phyloP scores from a whole-genome alignment of 345 rosid species.

The Eucalyptus caleyi region DNA sequence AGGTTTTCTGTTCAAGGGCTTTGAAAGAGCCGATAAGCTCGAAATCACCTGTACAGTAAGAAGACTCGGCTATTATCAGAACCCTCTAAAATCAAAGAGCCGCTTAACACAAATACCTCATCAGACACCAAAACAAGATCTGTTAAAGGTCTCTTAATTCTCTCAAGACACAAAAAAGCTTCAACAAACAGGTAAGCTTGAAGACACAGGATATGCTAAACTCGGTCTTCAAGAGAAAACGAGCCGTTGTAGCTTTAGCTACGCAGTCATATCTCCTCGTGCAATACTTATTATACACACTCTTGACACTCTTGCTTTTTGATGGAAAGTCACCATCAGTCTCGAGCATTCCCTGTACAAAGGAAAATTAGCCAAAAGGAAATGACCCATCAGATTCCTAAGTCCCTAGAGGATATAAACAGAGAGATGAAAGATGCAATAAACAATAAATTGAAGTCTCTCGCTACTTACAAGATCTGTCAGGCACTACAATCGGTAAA shows the following conservation, averaged over 20 bases:
- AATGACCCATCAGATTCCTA: too few relatives aligned
- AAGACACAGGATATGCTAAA: neutral
- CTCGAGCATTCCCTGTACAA: conserved; percentile 1
- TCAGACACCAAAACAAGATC: neutral
- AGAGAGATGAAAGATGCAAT: neutral
- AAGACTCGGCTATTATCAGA: neutral
- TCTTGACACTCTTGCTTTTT: neutral
- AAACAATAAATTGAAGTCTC: neutral
- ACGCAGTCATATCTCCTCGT: neutral
- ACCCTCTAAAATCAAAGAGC: neutral
- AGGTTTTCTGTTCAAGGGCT: neutral
- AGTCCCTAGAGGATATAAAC: neutral
- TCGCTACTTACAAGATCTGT: conserved; percentile 25
- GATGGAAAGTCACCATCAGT: conserved; percentile 7
- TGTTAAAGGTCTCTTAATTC: neutral
- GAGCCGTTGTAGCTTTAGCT: neutral
- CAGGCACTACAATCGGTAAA: conserved; percentile 32
- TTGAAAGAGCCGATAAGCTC: neutral
- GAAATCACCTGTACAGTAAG: neutral
- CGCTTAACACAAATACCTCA: neutral
- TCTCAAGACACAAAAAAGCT: neutral
- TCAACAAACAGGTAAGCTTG: neutral
- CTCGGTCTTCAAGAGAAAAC: neutral
- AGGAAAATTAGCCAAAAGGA: neutral
- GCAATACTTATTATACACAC: conserved; percentile 1